phyloP scores from a whole-genome alignment of 257 asterid species.

The Fraxinus anomala region DNA sequence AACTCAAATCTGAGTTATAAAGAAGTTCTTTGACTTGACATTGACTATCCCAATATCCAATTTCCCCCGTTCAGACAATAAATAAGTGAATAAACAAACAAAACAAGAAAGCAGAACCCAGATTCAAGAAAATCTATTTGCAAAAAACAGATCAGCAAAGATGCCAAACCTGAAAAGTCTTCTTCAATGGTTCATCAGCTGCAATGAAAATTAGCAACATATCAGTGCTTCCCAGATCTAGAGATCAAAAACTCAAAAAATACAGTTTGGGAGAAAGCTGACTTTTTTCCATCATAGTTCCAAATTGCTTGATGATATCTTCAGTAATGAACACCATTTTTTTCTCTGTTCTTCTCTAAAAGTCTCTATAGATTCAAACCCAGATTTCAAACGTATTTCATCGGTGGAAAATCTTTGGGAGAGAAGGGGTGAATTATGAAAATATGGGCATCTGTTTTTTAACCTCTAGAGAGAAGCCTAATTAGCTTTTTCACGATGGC shows the following conservation, averaged over 20 bases:
- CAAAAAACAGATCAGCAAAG: constrained; percentile 26
- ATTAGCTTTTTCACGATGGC: constrained; percentile 24
- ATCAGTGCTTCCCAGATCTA: constrained; percentile 48
- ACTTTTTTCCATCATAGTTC: constrained; percentile 60
- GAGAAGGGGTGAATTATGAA: constrained; percentile 13
- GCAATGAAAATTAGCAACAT: constrained; percentile 37
- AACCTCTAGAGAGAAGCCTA: constrained; percentile 13
- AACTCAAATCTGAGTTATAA: constrained; percentile 26
- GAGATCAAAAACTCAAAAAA: constrained; percentile 23
- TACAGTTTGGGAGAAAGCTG: constrained; percentile 22
- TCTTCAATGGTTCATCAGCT: constrained; percentile 73
- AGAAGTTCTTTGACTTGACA: constrained; percentile 28
- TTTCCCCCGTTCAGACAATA: constrained; percentile 7
- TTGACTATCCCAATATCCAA: constrained; percentile 29
- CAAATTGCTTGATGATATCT: constrained; percentile 67
- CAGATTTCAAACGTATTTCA: constrained; percentile 23
- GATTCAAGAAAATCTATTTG: constrained; percentile 4
- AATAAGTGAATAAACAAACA: background rate
- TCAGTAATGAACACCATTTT: constrained; percentile 64
- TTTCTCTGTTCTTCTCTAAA: constrained; percentile 9
- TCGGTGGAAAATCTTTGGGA: constrained; percentile 7
- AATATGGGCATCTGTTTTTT: constrained; percentile 9
- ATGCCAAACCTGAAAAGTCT: constrained; percentile 59
- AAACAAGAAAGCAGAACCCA: constrained; percentile 1
- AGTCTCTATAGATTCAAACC: constrained; percentile 28